These are phyloP conservation scores for Guyanaporus albipodus DNA, from an alignment of 768 basidiomycete species.

Conservation along the genomic window DNA sequence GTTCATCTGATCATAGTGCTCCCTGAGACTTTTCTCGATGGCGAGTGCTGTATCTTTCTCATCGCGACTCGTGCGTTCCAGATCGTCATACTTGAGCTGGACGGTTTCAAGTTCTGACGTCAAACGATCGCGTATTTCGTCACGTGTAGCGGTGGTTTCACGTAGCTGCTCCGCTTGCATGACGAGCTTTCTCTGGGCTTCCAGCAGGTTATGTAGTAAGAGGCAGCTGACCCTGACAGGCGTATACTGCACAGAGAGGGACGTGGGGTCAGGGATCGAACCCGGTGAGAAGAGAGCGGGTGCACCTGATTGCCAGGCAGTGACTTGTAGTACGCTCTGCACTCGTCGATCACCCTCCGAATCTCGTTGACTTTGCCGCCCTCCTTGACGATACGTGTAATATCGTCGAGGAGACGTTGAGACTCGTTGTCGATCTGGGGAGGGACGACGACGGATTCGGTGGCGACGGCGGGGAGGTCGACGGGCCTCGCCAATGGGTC, in stretches of 20 bases:
- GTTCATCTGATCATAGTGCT: conserved; percentile 47
- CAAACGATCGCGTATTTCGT: conserved; percentile 29
- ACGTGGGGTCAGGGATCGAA: conserved; percentile 10
- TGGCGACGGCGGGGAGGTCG: conserved; percentile 12
- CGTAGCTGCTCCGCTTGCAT: conserved; percentile 33
- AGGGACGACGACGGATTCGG: conserved; percentile 18
- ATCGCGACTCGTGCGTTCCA: conserved; percentile 38
- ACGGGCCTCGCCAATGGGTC: conserved; percentile 32
- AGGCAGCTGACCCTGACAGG: conserved; percentile 48
- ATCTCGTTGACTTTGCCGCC: conserved; percentile 51
- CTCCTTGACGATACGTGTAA: conserved; percentile 50
- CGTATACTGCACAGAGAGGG: conserved; percentile 36
- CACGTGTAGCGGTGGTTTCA: conserved; percentile 30
- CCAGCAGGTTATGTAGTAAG: conserved; percentile 49
- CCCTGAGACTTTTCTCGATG: conserved; percentile 51
- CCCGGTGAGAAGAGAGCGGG: conserved; percentile 12
- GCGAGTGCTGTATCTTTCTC: conserved; percentile 51
- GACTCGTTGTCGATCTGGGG: conserved; percentile 40
- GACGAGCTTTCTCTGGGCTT: conserved; percentile 41
- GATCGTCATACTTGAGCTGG: conserved; percentile 39
- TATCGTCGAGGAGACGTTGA: conserved; percentile 49
- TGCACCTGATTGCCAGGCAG: conserved; percentile 47
- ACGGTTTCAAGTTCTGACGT: conserved; percentile 35
- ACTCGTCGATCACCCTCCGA: conserved; percentile 49
- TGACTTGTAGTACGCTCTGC: conserved; percentile 43